Evolutionary conservation across 2,329 filamentous ascomycete species (phyloP), one percentile per base, ranked within the genome.

Genomic region (Colletotrichum nymphaeae): DNA sequence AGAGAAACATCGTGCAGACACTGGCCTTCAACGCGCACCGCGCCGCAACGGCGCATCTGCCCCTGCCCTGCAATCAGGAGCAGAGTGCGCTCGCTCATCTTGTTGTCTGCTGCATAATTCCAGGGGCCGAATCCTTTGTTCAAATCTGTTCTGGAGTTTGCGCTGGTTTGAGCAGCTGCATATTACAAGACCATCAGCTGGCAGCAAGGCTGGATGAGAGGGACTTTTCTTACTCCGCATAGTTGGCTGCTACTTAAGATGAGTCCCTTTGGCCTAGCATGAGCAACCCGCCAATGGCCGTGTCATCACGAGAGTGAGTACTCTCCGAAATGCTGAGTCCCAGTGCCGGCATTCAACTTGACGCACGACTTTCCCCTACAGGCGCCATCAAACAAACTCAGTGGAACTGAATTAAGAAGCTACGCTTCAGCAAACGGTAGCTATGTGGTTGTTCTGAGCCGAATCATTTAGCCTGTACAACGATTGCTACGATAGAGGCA

Each of bases 381-480:
- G 42, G 42, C 19, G 42, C 8, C 42, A 22, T 4, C 7, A 11
- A 8, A 49, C 19, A 49, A 49, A 19, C 16, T 22, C 19, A n/a
- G 19, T n/a, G 42, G 42, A n/a, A 49, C 42, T 49, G 19, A 8
- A 4, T 22, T 19, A 22, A n/a, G 19, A 19, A 49, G 19, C 42
- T n/a, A n/a, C 19, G 42, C 42, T 49, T 22, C 42, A 49, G 19
- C 42, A 11, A 22, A 49, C 19, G 3, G 19, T 9, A 49, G 42
- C 42, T 49, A n/a, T 5, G 19, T 22, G 19, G 19, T 19, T 49
- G 8, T 49, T 11, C 16, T n/a, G 19, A 49, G 42, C 19, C 42
- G 42, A 19, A 52, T 56, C 62, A 67, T 67, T 67, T 62, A 73
- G 71, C 60, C 71, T 72, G 35, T 63, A 52, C 52, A 53, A n/a